Percentiles rank a stretch among this genome's conserved stretches.
Conservation (phyloP, 495 filamentous ascomycete genomes). For the Aspergillus sclerotiicarbonarius region DNA sequence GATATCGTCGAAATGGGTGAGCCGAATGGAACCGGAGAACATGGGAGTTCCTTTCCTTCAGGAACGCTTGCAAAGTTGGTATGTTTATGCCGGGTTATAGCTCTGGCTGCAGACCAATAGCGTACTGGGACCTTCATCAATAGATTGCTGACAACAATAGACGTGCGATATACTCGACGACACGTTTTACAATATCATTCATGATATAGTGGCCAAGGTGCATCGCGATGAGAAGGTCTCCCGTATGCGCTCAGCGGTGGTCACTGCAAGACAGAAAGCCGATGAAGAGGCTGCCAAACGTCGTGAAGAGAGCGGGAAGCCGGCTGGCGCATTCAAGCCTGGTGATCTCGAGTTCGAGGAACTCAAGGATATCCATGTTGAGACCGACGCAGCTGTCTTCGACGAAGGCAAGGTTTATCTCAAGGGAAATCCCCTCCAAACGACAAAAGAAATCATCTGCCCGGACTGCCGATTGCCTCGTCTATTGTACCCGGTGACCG, state of each 20-base stretch:
- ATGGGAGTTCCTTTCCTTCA: constrained; percentile 34
- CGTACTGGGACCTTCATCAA: neutral
- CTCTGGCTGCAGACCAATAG: neutral
- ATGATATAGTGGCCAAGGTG: constrained; percentile 66
- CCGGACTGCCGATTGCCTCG: constrained; percentile 64
- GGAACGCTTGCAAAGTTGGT: constrained; percentile 49
- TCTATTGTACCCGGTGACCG: constrained; percentile 61
- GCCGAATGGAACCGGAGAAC: constrained; percentile 30
- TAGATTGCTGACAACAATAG: constrained; percentile 23
- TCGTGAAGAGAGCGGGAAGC: constrained; percentile 36
- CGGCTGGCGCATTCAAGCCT: constrained; percentile 33
- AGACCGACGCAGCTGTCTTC: constrained; percentile 69
- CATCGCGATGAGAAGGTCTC: constrained; percentile 74
- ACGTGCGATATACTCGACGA: constrained; percentile 61
- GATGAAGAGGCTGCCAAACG: constrained; percentile 44
- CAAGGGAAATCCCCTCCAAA: constrained; percentile 73
- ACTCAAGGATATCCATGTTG: constrained; percentile 49
- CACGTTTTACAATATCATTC: constrained; percentile 68
- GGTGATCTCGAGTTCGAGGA: constrained; percentile 37
- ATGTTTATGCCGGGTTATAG: constrained; percentile 16
- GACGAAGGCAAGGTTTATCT: constrained; percentile 69
- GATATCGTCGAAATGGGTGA: constrained; percentile 32
- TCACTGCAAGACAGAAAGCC: constrained; percentile 65
- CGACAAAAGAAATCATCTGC: constrained; percentile 67
- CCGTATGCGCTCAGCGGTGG: constrained; percentile 70